Evolutionary conservation across 768 basidiomycete species (phyloP), one percentile per base, ranked within the genome.

Genomic region (Tulasnella sp.): DNA sequence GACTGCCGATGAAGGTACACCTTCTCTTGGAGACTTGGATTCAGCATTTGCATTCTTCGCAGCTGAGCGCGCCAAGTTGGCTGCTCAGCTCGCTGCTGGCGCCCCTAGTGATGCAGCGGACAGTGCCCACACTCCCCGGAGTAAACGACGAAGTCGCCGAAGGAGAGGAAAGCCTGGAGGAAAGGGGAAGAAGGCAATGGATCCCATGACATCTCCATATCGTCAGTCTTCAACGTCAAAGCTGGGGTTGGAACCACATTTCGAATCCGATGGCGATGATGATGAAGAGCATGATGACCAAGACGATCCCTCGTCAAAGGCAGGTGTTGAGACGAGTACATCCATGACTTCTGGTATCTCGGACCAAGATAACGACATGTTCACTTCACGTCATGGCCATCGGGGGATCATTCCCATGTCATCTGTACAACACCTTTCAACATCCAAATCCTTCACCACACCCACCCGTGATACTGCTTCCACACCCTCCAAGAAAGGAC

Each of bases 21-120:
- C 55, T 13, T 57, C 53, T 7, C 28, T 56, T 10, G 55, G 55
- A 13, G 53, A 42, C n/a, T 29, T 56, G 20, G 53, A 54, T 15
- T 45, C 54, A 22, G 55, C 55, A 3, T 50, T 56, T 43, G 55
- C 33, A n/a, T 56, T 56, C 45, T 50, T 56, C 29, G 55, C 55
- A 20, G 52, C 40, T n/a, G 55, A 56, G 37, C 54, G 55, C 19
- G 53, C 43, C 5, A 48, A 50, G 35, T 45, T 56, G 9, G 35
- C 31, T 19, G 39, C 29, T 22, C 57, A 56, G 43, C 35, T 56
- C 10, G 53, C 45, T 40, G 25, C 32, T 1, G 34, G 20, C 31
- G n/a, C n/a, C n/a, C n/a, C n/a, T n/a, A n/a, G n/a, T n/a, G n/a
- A n/a, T n/a, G n/a, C n/a, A n/a, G n/a, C n/a, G n/a, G n/a, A n/a